Evolutionary conservation across 1,284 basidiomycete species (phyloP).

Genomic region (Taiwanofungus camphoratus): DNA sequence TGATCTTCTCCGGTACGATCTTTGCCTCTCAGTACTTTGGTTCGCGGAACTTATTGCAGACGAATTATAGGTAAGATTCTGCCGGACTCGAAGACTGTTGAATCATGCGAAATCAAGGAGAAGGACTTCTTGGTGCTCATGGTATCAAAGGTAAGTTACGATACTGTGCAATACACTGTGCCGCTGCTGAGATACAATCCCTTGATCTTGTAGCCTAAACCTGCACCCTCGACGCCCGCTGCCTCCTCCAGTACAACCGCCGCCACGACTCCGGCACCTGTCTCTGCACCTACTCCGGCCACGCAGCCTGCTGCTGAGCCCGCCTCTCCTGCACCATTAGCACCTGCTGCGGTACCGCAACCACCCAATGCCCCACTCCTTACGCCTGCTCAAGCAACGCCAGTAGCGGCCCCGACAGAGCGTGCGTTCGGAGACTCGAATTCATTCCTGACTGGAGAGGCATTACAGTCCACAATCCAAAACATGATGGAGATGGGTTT

Average conservation of each 20-base stretch:
- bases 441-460: conserved; percentile 71
- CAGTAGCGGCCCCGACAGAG: conserved; percentile 32
- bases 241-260: conserved; percentile 23
- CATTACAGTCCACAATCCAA: conserved; percentile 69
- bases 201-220: conserved; percentile 48
- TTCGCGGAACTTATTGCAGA: neutral
- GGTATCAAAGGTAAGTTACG: conserved; percentile 81
- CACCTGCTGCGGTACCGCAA: conserved; percentile 31
- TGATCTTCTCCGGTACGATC: conserved; percentile 87
- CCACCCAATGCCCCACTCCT: conserved; percentile 29
- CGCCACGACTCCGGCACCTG: conserved; percentile 21
- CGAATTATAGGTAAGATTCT: conserved; percentile 80
- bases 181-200: too few relatives aligned
- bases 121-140: conserved; percentile 99
- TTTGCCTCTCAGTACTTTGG: neutral
- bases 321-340: conserved; percentile 25
- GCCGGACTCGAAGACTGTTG: conserved; percentile 83
- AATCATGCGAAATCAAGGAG: conserved; percentile 91
- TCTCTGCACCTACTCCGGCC: conserved; percentile 27
- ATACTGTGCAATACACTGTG: neutral
- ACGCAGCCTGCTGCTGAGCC: conserved; percentile 23
- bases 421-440: conserved; percentile 43
- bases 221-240: conserved; percentile 32
- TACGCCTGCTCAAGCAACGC: conserved; percentile 31
- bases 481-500: conserved; percentile 97